A percentile compares a stretch with the other conserved stretches of the same genome.
Evolutionary conservation across 2,329 filamentous ascomycete genomes (phyloP).

Genomic region (Alternaria sp.): DNA sequence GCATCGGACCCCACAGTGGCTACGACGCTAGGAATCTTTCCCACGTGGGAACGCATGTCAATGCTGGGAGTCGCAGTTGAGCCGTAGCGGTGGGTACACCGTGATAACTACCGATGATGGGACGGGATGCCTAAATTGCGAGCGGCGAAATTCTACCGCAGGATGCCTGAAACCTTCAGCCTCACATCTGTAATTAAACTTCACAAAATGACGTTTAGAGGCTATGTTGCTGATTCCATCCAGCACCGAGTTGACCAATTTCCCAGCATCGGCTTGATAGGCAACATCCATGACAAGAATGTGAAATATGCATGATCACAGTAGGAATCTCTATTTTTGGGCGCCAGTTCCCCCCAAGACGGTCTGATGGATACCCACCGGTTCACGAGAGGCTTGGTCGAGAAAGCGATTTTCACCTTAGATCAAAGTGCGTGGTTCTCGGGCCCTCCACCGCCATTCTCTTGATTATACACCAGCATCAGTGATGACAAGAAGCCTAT

Average conservation of each 20-base stretch:
- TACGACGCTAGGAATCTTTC: not conserved
- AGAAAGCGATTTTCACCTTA: not conserved
- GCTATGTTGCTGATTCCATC: not conserved
- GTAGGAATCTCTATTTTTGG: conserved; percentile 4
- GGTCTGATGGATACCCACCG: not conserved
- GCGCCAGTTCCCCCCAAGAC: not conserved
- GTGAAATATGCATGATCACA: not conserved
- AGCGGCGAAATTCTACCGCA: not conserved
- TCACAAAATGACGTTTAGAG: not conserved
- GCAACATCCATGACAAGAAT: not conserved
- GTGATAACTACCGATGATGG: not conserved
- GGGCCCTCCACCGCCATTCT: not conserved
- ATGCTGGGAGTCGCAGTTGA: not conserved
- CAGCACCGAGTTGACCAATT: not conserved
- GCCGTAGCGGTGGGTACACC: not conserved
- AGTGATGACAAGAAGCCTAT: not conserved
- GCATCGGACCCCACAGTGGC: not conserved
- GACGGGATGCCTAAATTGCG: not conserved
- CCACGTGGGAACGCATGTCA: not conserved
- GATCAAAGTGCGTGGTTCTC: not conserved
- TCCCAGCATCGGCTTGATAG: not conserved
- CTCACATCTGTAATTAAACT: not conserved
- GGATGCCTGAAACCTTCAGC: conserved; percentile 6
- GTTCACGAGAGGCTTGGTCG: not conserved
- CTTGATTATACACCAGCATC: not conserved